phyloP scores from a whole-genome alignment of 2,329 filamentous ascomycete genomes.

The Botrytis fabae region DNA sequence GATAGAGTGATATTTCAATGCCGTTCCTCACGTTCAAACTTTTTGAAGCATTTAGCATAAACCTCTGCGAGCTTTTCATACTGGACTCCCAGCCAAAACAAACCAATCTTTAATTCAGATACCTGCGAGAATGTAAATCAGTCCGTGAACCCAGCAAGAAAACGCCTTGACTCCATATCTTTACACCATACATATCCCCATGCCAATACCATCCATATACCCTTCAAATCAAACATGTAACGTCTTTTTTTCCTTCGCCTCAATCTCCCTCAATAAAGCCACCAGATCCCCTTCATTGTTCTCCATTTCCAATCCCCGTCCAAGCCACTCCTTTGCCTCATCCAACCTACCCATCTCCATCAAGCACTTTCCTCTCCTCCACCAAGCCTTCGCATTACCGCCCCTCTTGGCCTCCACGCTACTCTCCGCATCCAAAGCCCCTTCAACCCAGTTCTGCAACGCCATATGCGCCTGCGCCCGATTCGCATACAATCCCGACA shows the following conservation, averaged over 20 bases:
- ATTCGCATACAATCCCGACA: constrained; percentile 77
- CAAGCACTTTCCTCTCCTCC: constrained; percentile 80
- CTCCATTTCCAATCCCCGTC: constrained; percentile 78
- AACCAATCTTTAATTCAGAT: constrained; percentile 6
- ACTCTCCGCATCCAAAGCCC: constrained; percentile 80
- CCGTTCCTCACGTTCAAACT: background rate
- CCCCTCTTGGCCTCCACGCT: constrained; percentile 84
- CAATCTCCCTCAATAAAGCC: constrained; percentile 63
- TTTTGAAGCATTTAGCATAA: background rate
- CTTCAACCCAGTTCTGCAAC: constrained; percentile 79
- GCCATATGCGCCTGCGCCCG: constrained; percentile 89
- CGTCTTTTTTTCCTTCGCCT: constrained; percentile 44
- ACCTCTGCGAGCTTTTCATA: background rate
- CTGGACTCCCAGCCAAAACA: constrained; percentile 19
- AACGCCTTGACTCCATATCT: constrained; percentile 19
- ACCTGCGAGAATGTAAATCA: background rate
- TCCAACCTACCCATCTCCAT: constrained; percentile 86
- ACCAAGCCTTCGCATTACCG: constrained; percentile 94
- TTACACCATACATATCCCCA: background rate
- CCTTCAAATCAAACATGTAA: constrained; percentile 19
- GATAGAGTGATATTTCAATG: background rate
- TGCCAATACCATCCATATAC: background rate
- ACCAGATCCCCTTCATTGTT: constrained; percentile 66
- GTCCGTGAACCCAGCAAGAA: background rate
- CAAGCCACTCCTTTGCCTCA: constrained; percentile 80